Evolutionary conservation across 257 asterid species (phyloP), one percentile per base, ranked within the genome.

Genomic region (Solanum boliviense): DNA sequence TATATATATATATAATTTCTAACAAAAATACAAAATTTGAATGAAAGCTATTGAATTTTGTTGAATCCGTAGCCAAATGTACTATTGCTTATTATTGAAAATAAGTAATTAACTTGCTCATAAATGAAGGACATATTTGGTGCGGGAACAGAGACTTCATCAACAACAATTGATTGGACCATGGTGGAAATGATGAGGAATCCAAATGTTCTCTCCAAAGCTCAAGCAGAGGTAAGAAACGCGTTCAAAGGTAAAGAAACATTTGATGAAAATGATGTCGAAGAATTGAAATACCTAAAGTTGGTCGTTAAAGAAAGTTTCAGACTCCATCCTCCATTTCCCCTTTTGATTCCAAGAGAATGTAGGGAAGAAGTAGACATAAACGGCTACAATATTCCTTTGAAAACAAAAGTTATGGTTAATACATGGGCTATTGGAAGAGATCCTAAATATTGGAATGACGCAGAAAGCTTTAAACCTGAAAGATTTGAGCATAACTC

Each of bases 81-180:
- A 38, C 2, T 60, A 2, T 23, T 1, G 29, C 70, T 60, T 2
- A 2, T 6, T 6, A 60, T 2, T 9, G 4, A 60, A 60, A 21
- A n/a, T 20, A 16, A 73, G 81, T 34, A 8, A 35, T 25, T 11
- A 9, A 35, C 52, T 36, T 36, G 31, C 20, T 75, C 31, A 75
- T 21, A 36, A 75, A 36, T 3, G 32, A 21, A 75, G 56, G 83
- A 23, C 18, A 75, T 75, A 12, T 75, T 75, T 36, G 56, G 6
- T 11, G 90, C 76, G 25, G 88, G 88, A 20, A 74, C 88, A 21
- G 88, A 88, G 44, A 76, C 90, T 16, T 62, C 90, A 46, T 44
- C 90, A 13, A 67, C 84, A 32, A 20, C 56, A 6, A 4, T 44
- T 16, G 65, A 41, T 15, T 88, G 88, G 88, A 32, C 88, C 13